phyloP scores from a whole-genome alignment of 352 stramenopile species.

The Phytopythium mirpurense region DNA sequence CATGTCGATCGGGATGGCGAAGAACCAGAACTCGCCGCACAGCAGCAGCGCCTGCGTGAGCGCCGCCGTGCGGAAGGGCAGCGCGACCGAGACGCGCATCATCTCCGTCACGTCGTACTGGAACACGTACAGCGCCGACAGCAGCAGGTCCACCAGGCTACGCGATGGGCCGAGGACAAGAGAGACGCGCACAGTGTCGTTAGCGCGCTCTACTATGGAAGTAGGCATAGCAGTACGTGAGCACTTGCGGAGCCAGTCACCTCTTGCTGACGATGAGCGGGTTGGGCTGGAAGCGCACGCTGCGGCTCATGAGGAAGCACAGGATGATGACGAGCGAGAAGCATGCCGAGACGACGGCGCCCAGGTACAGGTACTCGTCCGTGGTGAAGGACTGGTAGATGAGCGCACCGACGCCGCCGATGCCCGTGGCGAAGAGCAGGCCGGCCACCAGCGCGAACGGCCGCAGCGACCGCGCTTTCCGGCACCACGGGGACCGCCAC shows the following conservation, averaged over 20 bases:
- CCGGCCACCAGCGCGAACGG: conserved; percentile 28
- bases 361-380: conserved; percentile 67
- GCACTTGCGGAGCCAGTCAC: conserved; percentile 12
- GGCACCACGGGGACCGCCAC: neutral
- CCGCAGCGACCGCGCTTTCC: conserved; percentile 6
- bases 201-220: no score
- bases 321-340: conserved; percentile 77
- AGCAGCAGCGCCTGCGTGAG: conserved; percentile 75
- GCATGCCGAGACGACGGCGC: conserved; percentile 54
- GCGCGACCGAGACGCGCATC: conserved; percentile 25
- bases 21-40: conserved; percentile 88
- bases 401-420: conserved; percentile 31
- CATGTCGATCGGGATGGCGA: conserved; percentile 85
- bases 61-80: conserved; percentile 61
- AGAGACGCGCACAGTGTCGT: no score
- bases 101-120: conserved; percentile 75
- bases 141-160: conserved; percentile 69
- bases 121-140: conserved; percentile 67
- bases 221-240: no score
- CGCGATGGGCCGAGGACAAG: no score
- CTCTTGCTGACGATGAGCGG: conserved; percentile 86
- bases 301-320: conserved; percentile 52
- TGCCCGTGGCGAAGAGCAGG: conserved; percentile 30
- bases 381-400: conserved; percentile 28
- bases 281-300: conserved; percentile 69